Percentiles rank a stretch among this genome's conserved stretches.
Evolutionary conservation across 148 eudicot species (phyloP).

Genomic region (Heliamphora exappendiculata): DNA sequence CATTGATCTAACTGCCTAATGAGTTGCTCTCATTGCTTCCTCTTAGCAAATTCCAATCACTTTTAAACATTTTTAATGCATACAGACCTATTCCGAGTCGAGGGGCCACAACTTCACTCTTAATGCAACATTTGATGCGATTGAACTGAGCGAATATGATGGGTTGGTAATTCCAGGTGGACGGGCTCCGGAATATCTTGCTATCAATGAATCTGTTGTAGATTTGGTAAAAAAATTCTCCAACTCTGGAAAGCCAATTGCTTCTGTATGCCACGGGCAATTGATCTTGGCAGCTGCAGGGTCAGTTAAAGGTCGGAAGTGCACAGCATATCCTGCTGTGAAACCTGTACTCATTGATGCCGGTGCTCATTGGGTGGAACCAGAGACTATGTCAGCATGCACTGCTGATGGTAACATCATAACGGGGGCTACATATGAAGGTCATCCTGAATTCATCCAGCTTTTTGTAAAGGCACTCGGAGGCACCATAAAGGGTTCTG

Average conservation of each 20-base stretch:
- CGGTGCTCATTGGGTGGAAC: constrained; percentile 92
- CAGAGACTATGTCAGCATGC: constrained; percentile 48
- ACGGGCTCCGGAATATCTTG: constrained; percentile 90
- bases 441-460: constrained; percentile 79
- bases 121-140: constrained; percentile 79
- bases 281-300: constrained; percentile 86
- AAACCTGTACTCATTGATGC: constrained; percentile 73
- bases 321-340: constrained; percentile 74
- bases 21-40: neutral
- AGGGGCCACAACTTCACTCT: constrained; percentile 91
- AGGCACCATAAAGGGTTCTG: constrained; percentile 62
- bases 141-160: constrained; percentile 63
- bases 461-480: constrained; percentile 84
- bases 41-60: neutral
- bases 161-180: constrained; percentile 92
- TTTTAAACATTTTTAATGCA: constrained; percentile 4
- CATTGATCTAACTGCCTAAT: neutral
- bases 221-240: constrained; percentile 60
- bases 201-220: constrained; percentile 55
- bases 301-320: constrained; percentile 58
- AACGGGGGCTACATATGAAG: constrained; percentile 60
- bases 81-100: constrained; percentile 78
- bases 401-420: constrained; percentile 68
- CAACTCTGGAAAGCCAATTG: constrained; percentile 62
- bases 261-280: constrained; percentile 83